Conservation (phyloP, 768 basidiomycete genomes). For the Suillus spraguei region DNA sequence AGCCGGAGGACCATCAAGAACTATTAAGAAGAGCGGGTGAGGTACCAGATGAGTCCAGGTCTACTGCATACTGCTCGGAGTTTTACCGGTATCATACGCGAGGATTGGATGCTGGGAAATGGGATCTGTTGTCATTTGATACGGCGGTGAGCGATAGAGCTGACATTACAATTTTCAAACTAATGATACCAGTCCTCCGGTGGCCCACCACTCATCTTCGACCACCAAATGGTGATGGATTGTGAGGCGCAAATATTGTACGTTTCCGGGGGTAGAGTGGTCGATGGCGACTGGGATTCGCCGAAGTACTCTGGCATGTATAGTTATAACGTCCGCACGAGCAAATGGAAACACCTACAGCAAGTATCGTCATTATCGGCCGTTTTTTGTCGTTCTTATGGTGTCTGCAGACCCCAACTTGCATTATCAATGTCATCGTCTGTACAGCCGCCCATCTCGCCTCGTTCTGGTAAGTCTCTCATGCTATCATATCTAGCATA, state of each 20-base stretch:
- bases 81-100: slow-evolving; percentile 77
- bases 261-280: slow-evolving; percentile 74
- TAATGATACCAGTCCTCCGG: slow-evolving; percentile 49
- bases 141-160: slow-evolving; percentile 52
- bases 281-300: slow-evolving; percentile 63
- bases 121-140: slow-evolving; percentile 71
- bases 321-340: slow-evolving; percentile 65
- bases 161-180: not conserved
- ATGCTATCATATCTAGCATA: not conserved
- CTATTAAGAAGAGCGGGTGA: slow-evolving; percentile 32
- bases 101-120: slow-evolving; percentile 62
- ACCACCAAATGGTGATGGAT: slow-evolving; percentile 84
- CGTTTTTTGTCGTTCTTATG: not conserved
- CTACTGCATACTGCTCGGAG: slow-evolving; percentile 55
- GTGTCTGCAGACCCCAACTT: slow-evolving; percentile 23
- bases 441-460: slow-evolving; percentile 48
- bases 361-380: slow-evolving; percentile 38
- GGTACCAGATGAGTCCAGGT: slow-evolving; percentile 15
- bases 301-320: slow-evolving; percentile 73
- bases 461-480: slow-evolving; percentile 56
- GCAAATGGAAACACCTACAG: slow-evolving; percentile 72
- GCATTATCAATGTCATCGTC: slow-evolving; percentile 14
- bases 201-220: slow-evolving; percentile 74
- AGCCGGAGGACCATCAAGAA: slow-evolving; percentile 35
- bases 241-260: slow-evolving; percentile 70